Evolutionary conservation across 345 rosid species (phyloP).

Genomic region (Corchorus capsularis): DNA sequence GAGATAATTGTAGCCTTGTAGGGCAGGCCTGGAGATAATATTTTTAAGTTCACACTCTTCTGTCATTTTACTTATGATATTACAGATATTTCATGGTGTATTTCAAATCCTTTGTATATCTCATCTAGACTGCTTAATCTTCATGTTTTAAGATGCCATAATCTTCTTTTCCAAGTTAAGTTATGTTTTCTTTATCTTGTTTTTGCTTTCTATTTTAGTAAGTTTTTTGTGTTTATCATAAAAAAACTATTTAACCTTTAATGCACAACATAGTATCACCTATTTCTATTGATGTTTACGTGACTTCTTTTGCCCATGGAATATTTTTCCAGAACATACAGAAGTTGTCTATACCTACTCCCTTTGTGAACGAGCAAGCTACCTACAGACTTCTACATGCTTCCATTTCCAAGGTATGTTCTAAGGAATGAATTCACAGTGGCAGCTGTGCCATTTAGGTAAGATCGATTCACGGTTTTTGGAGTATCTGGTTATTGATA

Average conservation of each 20-base stretch:
- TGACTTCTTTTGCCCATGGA: conserved; percentile 26
- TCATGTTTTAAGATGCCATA: conserved; percentile 2
- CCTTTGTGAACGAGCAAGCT: conserved; percentile 39
- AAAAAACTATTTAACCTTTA: background rate
- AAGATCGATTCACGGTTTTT: background rate
- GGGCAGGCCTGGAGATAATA: background rate
- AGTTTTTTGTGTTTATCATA: background rate
- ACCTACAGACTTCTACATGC: conserved; percentile 53
- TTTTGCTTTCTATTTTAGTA: conserved; percentile 11
- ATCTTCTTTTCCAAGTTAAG: background rate
- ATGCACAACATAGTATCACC: background rate
- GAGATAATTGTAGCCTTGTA: background rate
- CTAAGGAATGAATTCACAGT: conserved; percentile 12
- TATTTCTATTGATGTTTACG: background rate
- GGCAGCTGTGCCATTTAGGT: background rate
- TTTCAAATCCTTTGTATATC: background rate
- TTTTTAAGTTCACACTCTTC: background rate
- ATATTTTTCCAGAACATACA: conserved; percentile 68
- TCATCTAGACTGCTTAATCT: background rate
- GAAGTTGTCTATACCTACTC: conserved; percentile 51
- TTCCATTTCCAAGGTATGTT: conserved; percentile 61
- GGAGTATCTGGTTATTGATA: background rate
- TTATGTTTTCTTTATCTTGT: conserved; percentile 10
- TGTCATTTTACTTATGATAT: conserved; percentile 1
- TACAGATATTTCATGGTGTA: background rate